Evolutionary conservation across 1,284 basidiomycete species (phyloP).

Genomic region (Trichosporon sp.): DNA sequence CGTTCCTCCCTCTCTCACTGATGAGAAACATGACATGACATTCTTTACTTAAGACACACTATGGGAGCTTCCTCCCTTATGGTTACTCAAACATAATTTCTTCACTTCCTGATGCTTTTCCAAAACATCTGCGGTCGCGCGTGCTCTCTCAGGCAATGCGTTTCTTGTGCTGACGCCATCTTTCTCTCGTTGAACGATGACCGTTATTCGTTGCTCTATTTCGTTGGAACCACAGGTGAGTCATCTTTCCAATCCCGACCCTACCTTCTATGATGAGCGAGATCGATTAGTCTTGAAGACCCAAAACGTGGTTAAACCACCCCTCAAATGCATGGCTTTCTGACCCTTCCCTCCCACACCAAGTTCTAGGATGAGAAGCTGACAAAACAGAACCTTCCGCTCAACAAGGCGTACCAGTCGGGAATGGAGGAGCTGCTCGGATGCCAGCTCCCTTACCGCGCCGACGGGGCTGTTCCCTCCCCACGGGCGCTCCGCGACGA

Average conservation of each 20-base stretch:
- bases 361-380: conserved; percentile 24
- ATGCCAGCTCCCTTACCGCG: conserved; percentile 30
- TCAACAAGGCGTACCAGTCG: conserved; percentile 51
- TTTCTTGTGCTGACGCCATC: conserved; percentile 32
- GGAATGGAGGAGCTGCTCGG: conserved; percentile 54
- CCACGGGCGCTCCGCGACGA: conserved; percentile 22
- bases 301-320: conserved; percentile 53
- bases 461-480: conserved; percentile 22
- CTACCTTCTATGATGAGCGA: conserved; percentile 48
- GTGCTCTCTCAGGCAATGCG: not conserved
- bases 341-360: conserved; percentile 39
- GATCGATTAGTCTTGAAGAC: conserved; percentile 59
- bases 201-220: not conserved
- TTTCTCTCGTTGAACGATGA: conserved; percentile 17
- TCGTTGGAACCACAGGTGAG: conserved; percentile 47
- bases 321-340: conserved; percentile 54
- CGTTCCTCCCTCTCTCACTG: conserved; percentile 30
- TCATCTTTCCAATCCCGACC: conserved; percentile 20
- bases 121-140: not conserved
- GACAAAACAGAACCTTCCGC: conserved; percentile 41
- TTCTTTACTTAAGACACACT: conserved; percentile 55
- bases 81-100: conserved; percentile 54
- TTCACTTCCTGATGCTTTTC: conserved; percentile 56
- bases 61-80: conserved; percentile 34
- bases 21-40: conserved; percentile 55